Base-by-base conservation (phyloP, 2,329 filamentous ascomycete species). In the Sclerotinia minor region DNA sequence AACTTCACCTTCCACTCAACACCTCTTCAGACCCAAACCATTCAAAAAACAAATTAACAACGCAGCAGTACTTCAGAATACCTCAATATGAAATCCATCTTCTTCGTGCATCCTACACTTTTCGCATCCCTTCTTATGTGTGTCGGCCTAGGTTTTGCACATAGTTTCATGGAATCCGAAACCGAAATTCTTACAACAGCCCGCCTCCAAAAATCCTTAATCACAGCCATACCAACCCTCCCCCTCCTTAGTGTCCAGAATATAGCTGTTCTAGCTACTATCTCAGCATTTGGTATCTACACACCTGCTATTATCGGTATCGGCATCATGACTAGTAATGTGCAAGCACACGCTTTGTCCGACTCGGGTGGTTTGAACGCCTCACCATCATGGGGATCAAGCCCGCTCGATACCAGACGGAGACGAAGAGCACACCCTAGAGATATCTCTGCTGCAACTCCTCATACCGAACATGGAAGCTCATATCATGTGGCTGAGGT, bases 281-380 rank as follows among this genome's bases (percentile, higher is more conserved):
- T 63, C 8, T 49, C 45, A 15, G 3, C 59, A 26, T 32, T 63
- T 15, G 59, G 59, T 41, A 19, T 50, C 29, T 63, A 63, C 32
- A 41, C 59, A 24, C 45, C 45, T 38, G n/a, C 59, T 41, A 3
- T 63, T 6, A 21, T 63, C n/a, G 32, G 59, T 5, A 63, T 63
- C 11, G 59, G 45, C 26, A 63, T 63, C 59, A 63, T 63, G 45
- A 38, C 45, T 38, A 50, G 59, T 35, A 13, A 41, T 21, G 45
- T 63, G 24, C 59, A 50, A 1, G 59, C 59, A 49, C 21, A 5
- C 5, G 13, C 32, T 35, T 57, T 41, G 13, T 17, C 38, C 9
- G 32, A 3, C 6, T 3, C 32, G 5, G 21, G 21, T 24, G 54
- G 54, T 38, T 15, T 41, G 32, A 41, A 5, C n/a, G 24, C 21